phyloP scores from a whole-genome alignment of 352 stramenopile genomes.

The Pythium brachiatum region DNA sequence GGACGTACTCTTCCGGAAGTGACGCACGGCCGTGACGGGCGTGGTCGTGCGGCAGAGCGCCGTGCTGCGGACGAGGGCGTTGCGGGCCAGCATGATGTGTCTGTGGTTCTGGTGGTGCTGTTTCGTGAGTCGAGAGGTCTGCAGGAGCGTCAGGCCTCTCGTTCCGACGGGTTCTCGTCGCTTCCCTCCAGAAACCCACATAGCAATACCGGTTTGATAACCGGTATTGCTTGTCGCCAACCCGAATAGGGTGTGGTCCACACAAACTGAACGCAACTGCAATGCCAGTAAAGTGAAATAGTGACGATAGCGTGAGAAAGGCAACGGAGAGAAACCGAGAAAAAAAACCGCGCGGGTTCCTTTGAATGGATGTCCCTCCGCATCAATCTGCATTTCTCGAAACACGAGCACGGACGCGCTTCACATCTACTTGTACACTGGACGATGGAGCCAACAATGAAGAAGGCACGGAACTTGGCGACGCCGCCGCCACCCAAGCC shows the following conservation, averaged over 20 bases:
- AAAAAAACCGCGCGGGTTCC: too few relatives aligned
- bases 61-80: constrained; percentile 22
- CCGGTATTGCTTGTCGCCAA: constrained; percentile 7
- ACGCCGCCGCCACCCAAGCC: too few relatives aligned
- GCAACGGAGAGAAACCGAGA: too few relatives aligned
- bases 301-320: too few relatives aligned
- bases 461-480: neutral
- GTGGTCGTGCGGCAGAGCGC: constrained; percentile 24
- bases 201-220: neutral
- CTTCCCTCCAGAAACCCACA: constrained; percentile 11
- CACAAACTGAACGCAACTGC: neutral
- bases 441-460: neutral
- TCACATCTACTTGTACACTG: too few relatives aligned
- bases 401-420: too few relatives aligned
- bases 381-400: too few relatives aligned
- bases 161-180: constrained; percentile 19
- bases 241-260: constrained; percentile 7
- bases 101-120: constrained; percentile 20
- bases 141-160: constrained; percentile 11
- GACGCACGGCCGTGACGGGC: constrained; percentile 41
- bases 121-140: neutral
- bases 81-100: constrained; percentile 21
- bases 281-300: neutral
- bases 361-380: too few relatives aligned
- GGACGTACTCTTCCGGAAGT: constrained; percentile 74